These are phyloP conservation scores for barley (Hordeum vulgare) DNA, from an alignment of 176 grass and related monocot species.

Conservation along the genomic window MorexV3_pseudomolecules_assembly NC_058518.1:496422873-496423372, in stretches of 20 bases:
- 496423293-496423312: too few relatives aligned
- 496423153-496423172: constrained; percentile 49
- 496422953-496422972: constrained; percentile 41
- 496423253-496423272: background rate
- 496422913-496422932: constrained; percentile 34
- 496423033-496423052: background rate
- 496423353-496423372: too few relatives aligned
- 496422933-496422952: constrained; percentile 47
- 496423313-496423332: too few relatives aligned
- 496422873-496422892: constrained; percentile 40
- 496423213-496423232: background rate
- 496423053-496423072: background rate
- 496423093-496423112: constrained; percentile 9
- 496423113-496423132: constrained; percentile 38
- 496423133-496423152: constrained; percentile 39
- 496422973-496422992: constrained; percentile 42
- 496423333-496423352: background rate
- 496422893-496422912: constrained; percentile 31
- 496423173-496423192: background rate
- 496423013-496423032: constrained; percentile 42
- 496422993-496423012: constrained; percentile 31
- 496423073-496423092: background rate
- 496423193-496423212: background rate
- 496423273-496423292: background rate
- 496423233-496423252: background rate